phyloP scores from a whole-genome alignment of 768 basidiomycete species.

The Nidularia sp. region DNA sequence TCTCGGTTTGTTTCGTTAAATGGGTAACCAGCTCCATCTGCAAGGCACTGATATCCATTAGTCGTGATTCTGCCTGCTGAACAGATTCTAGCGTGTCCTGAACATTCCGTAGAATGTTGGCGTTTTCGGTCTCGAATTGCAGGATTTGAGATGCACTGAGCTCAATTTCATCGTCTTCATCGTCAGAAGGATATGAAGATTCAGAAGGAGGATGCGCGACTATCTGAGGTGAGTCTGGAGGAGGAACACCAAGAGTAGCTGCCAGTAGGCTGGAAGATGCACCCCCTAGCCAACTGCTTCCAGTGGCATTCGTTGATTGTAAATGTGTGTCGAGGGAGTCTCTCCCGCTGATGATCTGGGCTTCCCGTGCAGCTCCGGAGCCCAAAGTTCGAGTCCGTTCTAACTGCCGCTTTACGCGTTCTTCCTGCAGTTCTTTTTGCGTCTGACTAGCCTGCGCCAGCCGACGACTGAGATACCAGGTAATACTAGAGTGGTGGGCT shows the following conservation, averaged over 20 bases:
- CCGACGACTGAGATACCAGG: slow-evolving; percentile 84
- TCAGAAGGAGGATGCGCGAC: neutral
- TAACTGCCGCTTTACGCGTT: slow-evolving; percentile 82
- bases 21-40: slow-evolving; percentile 91
- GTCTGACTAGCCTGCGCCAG: slow-evolving; percentile 75
- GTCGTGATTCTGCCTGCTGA: slow-evolving; percentile 84
- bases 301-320: slow-evolving; percentile 10
- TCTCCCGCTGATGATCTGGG: slow-evolving; percentile 35
- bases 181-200: slow-evolving; percentile 39
- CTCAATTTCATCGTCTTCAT: slow-evolving; percentile 78
- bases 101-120: slow-evolving; percentile 75
- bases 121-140: slow-evolving; percentile 92
- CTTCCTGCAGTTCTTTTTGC: slow-evolving; percentile 91
- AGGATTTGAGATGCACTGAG: slow-evolving; percentile 85
- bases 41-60: slow-evolving; percentile 89
- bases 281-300: slow-evolving; percentile 56
- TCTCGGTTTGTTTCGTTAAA: slow-evolving; percentile 83
- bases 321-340: slow-evolving; percentile 12
- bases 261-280: slow-evolving; percentile 56
- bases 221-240: slow-evolving; percentile 11
- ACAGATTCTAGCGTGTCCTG: slow-evolving; percentile 87
- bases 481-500: slow-evolving; percentile 91
- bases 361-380: slow-evolving; percentile 68
- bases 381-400: slow-evolving; percentile 84
- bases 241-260: slow-evolving; percentile 49